Conservation (phyloP, 257 asterid genomes). For the Solanum tacnaense region DNA sequence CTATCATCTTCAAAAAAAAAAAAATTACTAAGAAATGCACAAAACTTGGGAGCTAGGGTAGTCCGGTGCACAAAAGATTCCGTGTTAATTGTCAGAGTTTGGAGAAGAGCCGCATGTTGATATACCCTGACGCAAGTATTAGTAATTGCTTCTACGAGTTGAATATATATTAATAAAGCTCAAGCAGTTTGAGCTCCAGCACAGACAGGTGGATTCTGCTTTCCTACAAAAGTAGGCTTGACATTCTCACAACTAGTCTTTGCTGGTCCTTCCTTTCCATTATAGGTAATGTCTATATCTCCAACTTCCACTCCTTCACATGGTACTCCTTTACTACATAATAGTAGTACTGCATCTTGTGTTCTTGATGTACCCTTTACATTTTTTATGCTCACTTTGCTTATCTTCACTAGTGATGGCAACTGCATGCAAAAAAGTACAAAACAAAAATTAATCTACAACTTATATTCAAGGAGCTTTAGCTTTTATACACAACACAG, state of each 20-base stretch:
- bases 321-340: conserved; percentile 22
- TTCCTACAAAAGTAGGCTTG: conserved; percentile 17
- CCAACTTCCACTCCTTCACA: conserved; percentile 23
- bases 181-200: neutral
- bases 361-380: conserved; percentile 24
- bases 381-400: conserved; percentile 17
- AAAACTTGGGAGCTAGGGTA: neutral
- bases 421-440: neutral
- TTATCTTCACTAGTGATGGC: conserved; percentile 26
- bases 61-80: neutral
- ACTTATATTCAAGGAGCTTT: neutral
- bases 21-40: neutral
- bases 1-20: neutral
- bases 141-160: neutral
- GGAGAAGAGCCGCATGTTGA: neutral
- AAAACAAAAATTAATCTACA: neutral
- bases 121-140: neutral
- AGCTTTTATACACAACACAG: neutral
- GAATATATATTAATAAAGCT: neutral
- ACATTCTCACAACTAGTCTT: conserved; percentile 22
- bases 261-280: conserved; percentile 21
- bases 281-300: conserved; percentile 15
- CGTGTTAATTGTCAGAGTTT: neutral
- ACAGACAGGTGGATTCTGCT: conserved; percentile 14
- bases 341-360: conserved; percentile 9